Evolutionary conservation across 257 asterid species (phyloP).

Genomic region (Prunella vulgaris): DNA sequence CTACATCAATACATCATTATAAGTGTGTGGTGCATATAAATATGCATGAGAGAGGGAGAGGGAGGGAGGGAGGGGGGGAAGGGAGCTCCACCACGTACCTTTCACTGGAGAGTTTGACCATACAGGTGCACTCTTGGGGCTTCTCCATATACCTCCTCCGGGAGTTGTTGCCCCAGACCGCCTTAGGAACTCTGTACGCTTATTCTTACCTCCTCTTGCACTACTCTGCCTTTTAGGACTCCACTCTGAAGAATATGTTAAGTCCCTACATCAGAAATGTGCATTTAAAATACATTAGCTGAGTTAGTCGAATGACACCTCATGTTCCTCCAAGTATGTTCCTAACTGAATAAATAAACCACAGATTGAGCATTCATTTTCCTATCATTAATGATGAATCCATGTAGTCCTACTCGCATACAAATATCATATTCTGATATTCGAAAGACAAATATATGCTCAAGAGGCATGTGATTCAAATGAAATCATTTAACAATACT

Average conservation of each 20-base stretch:
- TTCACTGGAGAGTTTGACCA: constrained; percentile 43
- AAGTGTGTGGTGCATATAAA: too few relatives aligned
- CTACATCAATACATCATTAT: not conserved
- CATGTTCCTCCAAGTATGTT: not conserved
- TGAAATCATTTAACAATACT: not conserved
- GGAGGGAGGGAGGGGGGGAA: too few relatives aligned
- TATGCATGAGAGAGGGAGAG: not conserved
- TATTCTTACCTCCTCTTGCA: constrained; percentile 29
- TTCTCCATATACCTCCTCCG: constrained; percentile 40
- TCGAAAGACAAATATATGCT: not conserved
- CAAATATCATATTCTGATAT: not conserved
- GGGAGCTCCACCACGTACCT: constrained; percentile 35
- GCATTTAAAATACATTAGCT: constrained; percentile 10
- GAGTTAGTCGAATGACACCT: not conserved
- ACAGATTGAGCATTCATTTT: not conserved
- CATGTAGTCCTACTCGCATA: not conserved
- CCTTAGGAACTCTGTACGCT: constrained; percentile 65
- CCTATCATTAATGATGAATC: not conserved
- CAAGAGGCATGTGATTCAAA: not conserved
- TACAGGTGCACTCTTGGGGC: constrained; percentile 36
- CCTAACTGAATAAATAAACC: constrained; percentile 1
- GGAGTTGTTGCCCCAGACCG: constrained; percentile 38
- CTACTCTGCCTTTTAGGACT: constrained; percentile 34
- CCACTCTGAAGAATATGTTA: constrained; percentile 32
- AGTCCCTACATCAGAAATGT: constrained; percentile 37